phyloP scores from a whole-genome alignment of 768 basidiomycete species.

The Lentinula sp. region DNA sequence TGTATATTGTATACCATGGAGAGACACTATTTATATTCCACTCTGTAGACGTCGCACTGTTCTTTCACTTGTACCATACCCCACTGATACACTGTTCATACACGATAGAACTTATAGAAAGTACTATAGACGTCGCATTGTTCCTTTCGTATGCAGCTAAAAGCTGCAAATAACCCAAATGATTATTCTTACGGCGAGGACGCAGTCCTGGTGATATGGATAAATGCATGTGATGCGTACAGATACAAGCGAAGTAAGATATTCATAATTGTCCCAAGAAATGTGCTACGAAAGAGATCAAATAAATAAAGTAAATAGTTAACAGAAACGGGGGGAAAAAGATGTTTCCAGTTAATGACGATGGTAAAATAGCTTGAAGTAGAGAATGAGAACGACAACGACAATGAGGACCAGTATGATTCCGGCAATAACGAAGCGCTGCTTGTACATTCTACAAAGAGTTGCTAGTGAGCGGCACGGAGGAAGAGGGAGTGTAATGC shows the following conservation, averaged over 20 bases:
- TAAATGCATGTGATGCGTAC: neutral
- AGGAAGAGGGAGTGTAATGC: neutral
- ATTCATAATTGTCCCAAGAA: neutral
- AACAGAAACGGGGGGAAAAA: neutral
- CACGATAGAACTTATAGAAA: too few relatives aligned
- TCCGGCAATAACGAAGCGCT: constrained; percentile 69
- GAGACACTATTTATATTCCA: too few relatives aligned
- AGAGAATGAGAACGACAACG: constrained; percentile 69
- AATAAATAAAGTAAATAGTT: neutral
- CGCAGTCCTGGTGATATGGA: neutral
- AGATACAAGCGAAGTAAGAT: neutral
- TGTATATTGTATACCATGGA: too few relatives aligned
- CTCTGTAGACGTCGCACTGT: too few relatives aligned
- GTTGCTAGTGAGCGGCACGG: neutral
- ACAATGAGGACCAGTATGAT: constrained; percentile 77
- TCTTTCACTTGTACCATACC: too few relatives aligned
- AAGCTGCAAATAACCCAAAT: neutral
- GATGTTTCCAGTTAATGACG: neutral
- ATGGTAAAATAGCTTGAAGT: constrained; percentile 41
- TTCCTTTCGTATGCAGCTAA: too few relatives aligned
- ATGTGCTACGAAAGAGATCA: neutral
- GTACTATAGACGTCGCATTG: too few relatives aligned
- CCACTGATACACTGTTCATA: too few relatives aligned
- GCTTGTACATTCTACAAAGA: constrained; percentile 80
- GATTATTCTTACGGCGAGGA: neutral